Evolutionary conservation across 2,329 filamentous ascomycete genomes (phyloP).

Genomic region (Hypomyces rosellus): DNA sequence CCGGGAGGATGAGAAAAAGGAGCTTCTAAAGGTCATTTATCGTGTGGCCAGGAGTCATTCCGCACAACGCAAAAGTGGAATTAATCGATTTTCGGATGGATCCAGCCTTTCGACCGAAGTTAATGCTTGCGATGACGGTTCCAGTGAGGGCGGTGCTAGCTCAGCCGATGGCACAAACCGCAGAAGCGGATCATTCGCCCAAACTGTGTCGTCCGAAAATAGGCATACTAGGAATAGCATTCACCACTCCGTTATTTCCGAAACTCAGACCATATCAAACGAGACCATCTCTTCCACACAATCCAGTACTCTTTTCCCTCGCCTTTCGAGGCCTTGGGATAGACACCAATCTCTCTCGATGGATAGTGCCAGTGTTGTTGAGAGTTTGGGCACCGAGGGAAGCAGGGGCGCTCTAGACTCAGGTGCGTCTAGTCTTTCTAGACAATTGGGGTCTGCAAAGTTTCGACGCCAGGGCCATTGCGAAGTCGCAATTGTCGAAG

Average conservation of each 20-base stretch:
- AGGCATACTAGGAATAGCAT: conserved; percentile 32
- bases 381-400: conserved; percentile 39
- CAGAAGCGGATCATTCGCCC: conserved; percentile 44
- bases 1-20: conserved; percentile 62
- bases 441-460: conserved; percentile 50
- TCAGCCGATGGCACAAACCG: conserved; percentile 48
- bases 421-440: conserved; percentile 43
- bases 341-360: conserved; percentile 45
- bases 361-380: conserved; percentile 41
- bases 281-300: conserved; percentile 43
- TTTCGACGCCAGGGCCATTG: conserved; percentile 57
- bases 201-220: conserved; percentile 34
- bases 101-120: conserved; percentile 49
- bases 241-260: conserved; percentile 36
- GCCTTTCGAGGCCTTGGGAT: conserved; percentile 43
- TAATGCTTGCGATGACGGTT: conserved; percentile 42
- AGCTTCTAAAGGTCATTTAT: conserved; percentile 69
- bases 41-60: conserved; percentile 63
- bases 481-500: conserved; percentile 56
- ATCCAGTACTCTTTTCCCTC: conserved; percentile 31
- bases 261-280: conserved; percentile 34
- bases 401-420: conserved; percentile 39
- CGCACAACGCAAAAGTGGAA: conserved; percentile 34
- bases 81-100: conserved; percentile 45
- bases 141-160: conserved; percentile 52